These are phyloP conservation scores for Solanum chmielewskii DNA, from an alignment of 257 asterid species.

Conservation along the genomic window DNA sequence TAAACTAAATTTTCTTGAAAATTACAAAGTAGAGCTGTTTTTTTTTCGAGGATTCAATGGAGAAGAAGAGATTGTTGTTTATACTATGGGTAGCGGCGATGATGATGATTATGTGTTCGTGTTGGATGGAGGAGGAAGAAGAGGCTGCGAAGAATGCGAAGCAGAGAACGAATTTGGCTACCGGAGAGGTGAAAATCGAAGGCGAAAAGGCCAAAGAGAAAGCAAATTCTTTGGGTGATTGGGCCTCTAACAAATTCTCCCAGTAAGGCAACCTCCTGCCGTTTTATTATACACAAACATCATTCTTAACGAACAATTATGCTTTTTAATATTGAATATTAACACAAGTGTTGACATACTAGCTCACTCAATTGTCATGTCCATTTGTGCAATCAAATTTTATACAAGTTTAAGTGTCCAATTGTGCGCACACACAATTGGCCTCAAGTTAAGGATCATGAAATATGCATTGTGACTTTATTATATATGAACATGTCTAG, in stretches of 20 bases:
- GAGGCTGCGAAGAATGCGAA: not conserved
- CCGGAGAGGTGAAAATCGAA: not conserved
- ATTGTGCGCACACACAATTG: too few relatives aligned
- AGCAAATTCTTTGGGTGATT: conserved; percentile 29
- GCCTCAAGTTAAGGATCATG: too few relatives aligned
- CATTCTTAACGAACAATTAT: too few relatives aligned
- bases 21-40: not conserved
- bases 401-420: too few relatives aligned
- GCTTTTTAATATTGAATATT: too few relatives aligned
- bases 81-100: not conserved
- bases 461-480: too few relatives aligned
- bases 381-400: too few relatives aligned
- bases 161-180: not conserved
- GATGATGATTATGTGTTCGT: not conserved
- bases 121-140: not conserved
- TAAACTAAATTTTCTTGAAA: not conserved
- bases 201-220: not conserved
- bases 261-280: not conserved
- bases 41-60: not conserved
- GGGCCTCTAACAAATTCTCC: conserved; percentile 26
- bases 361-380: too few relatives aligned
- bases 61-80: not conserved
- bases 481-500: too few relatives aligned
- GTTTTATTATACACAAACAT: too few relatives aligned
- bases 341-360: too few relatives aligned